phyloP scores from a whole-genome alignment of 1,284 basidiomycete genomes.

The Amylostereum chailletii region DNA sequence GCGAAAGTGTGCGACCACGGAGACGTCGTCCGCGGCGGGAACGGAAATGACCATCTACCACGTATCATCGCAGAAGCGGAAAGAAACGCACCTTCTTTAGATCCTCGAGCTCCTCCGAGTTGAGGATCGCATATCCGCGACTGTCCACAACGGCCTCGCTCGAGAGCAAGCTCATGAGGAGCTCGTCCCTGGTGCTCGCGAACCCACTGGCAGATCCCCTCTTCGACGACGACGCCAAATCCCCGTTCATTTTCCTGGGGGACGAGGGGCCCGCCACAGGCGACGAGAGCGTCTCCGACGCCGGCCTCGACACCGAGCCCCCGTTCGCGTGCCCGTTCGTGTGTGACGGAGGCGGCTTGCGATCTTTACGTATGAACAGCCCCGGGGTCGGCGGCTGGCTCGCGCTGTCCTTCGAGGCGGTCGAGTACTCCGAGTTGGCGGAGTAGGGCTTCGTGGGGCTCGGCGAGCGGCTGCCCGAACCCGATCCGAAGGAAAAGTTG shows the following conservation, averaged over 20 bases:
- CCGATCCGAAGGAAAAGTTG: slow-evolving; percentile 15
- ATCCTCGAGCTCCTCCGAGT: slow-evolving; percentile 83
- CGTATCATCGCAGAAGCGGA: background rate
- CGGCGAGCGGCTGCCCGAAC: slow-evolving; percentile 11
- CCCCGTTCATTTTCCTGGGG: slow-evolving; percentile 14
- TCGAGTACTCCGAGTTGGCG: no score
- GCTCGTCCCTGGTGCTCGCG: slow-evolving; percentile 60
- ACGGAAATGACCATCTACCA: no score
- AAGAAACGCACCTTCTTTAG: slow-evolving; percentile 68
- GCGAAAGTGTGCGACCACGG: no score
- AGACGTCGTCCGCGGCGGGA: no score
- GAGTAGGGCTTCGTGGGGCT: slow-evolving; percentile 6
- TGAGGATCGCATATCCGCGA: slow-evolving; percentile 64
- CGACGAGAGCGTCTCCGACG: background rate
- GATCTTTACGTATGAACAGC: slow-evolving; percentile 12
- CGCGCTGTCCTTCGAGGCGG: slow-evolving; percentile 6
- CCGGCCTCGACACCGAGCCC: no score
- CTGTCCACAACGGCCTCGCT: slow-evolving; percentile 84
- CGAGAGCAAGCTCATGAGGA: slow-evolving; percentile 75
- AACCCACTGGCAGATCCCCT: slow-evolving; percentile 12
- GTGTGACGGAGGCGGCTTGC: slow-evolving; percentile 10
- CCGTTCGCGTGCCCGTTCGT: background rate
- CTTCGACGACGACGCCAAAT: no score
- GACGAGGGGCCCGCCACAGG: slow-evolving; percentile 35
- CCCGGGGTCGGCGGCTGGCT: background rate